A percentile compares a stretch with the other conserved stretches of the same genome.
These are phyloP conservation scores for Arthroderma uncinatum DNA, from an alignment of 2,329 filamentous ascomycete genomes.

Conservation along the genomic window DNA sequence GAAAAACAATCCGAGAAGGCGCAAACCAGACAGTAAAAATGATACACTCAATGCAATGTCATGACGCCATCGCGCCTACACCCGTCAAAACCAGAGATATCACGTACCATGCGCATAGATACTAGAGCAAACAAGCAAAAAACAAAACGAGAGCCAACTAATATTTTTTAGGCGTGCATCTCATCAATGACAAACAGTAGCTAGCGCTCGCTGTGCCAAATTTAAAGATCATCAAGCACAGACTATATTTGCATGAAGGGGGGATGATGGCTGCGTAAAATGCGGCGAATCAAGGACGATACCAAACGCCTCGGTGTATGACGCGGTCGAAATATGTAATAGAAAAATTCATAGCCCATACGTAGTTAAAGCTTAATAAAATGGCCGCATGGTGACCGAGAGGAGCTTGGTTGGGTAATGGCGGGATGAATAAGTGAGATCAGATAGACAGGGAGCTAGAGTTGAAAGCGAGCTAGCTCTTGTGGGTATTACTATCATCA, in stretches of 20 bases:
- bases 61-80: background rate
- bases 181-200: background rate
- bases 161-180: background rate
- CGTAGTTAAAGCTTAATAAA: background rate
- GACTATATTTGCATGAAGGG: background rate
- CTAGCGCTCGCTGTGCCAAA: background rate
- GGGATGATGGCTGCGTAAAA: background rate
- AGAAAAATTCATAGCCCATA: background rate
- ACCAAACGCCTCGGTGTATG: background rate
- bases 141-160: background rate
- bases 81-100: background rate
- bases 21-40: background rate
- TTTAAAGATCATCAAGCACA: background rate
- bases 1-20: background rate
- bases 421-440: background rate
- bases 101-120: background rate
- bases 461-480: slow-evolving; percentile 17
- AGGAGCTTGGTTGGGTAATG: background rate
- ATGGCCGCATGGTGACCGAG: background rate
- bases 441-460: background rate
- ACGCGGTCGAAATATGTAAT: background rate
- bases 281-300: background rate
- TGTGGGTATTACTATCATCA: slow-evolving; percentile 15
- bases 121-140: background rate
- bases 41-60: background rate